Conservation (phyloP, 2,329 filamentous ascomycete species). For the Nectriaceae sp. region DNA sequence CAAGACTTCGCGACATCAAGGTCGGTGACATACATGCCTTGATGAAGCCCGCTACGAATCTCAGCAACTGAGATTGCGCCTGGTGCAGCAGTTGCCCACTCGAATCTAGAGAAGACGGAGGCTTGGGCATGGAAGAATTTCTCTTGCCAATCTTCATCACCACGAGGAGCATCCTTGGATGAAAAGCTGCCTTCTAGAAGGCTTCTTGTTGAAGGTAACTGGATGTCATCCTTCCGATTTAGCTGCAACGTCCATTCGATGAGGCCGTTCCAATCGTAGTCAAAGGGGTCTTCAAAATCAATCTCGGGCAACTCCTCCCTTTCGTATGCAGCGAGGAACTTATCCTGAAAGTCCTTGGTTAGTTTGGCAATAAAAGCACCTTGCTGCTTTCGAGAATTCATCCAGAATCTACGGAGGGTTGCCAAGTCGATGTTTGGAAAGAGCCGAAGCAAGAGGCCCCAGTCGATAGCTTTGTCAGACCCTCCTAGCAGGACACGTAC, state of each 20-base stretch:
- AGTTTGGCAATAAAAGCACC: constrained; percentile 53
- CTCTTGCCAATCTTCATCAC: constrained; percentile 52
- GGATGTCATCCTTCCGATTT: constrained; percentile 44
- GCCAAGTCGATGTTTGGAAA: constrained; percentile 57
- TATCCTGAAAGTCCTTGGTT: constrained; percentile 64
- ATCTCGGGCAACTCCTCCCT: constrained; percentile 60
- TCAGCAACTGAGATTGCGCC: constrained; percentile 37
- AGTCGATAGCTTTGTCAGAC: constrained; percentile 60
- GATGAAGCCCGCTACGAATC: constrained; percentile 6
- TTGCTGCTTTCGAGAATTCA: constrained; percentile 50
- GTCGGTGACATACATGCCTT: constrained; percentile 23
- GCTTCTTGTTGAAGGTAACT: constrained; percentile 49
- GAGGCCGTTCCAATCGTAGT: constrained; percentile 69
- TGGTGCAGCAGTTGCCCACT: constrained; percentile 52
- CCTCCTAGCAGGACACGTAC: constrained; percentile 62
- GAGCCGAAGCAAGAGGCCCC: constrained; percentile 57
- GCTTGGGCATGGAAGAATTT: constrained; percentile 56
- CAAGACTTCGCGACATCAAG: constrained; percentile 56
- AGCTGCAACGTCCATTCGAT: constrained; percentile 67
- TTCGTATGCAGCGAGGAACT: constrained; percentile 68
- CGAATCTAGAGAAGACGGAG: constrained; percentile 59
- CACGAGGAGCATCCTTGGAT: constrained; percentile 37
- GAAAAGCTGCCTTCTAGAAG: constrained; percentile 47
- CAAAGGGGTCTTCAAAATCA: constrained; percentile 62
- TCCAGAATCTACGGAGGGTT: constrained; percentile 58